phyloP scores from a whole-genome alignment of 2,329 filamentous ascomycete genomes.

The Alternaria tenuissima region DNA sequence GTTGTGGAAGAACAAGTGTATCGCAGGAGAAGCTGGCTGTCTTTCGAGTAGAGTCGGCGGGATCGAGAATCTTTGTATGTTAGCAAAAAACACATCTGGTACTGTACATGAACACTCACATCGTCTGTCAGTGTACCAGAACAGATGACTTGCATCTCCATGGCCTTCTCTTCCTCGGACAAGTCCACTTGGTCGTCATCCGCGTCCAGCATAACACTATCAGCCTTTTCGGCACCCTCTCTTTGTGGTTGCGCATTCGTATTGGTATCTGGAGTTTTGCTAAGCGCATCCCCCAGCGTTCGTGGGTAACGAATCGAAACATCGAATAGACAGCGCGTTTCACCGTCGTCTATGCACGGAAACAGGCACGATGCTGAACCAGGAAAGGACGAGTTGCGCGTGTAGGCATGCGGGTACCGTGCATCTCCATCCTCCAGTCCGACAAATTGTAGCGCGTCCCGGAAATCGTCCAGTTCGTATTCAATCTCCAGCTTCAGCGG shows the following conservation, averaged over 20 bases:
- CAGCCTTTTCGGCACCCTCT: slow-evolving; percentile 39
- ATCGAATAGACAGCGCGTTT: slow-evolving; percentile 84
- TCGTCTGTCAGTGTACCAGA: slow-evolving; percentile 91
- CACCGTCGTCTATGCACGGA: slow-evolving; percentile 88
- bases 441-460: slow-evolving; percentile 91
- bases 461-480: slow-evolving; percentile 76
- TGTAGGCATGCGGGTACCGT: slow-evolving; percentile 91
- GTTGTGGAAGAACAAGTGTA: slow-evolving; percentile 77
- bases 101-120: slow-evolving; percentile 41
- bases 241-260: slow-evolving; percentile 20
- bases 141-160: slow-evolving; percentile 90
- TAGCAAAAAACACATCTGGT: slow-evolving; percentile 11
- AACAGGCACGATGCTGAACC: slow-evolving; percentile 88
- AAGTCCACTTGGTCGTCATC: slow-evolving; percentile 56
- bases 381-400: slow-evolving; percentile 78
- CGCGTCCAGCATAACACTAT: slow-evolving; percentile 44
- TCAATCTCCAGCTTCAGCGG: slow-evolving; percentile 75
- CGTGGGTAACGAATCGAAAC: slow-evolving; percentile 85
- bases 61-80: slow-evolving; percentile 66
- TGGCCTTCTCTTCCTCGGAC: slow-evolving; percentile 79
- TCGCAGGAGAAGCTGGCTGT: slow-evolving; percentile 82
- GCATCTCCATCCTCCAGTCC: slow-evolving; percentile 80
- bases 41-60: slow-evolving; percentile 80
- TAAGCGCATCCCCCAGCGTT: slow-evolving; percentile 79
- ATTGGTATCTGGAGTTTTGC: slow-evolving; percentile 44